Evolutionary conservation across 148 eudicot species (phyloP).

Genomic region (Camellia japonica): DNA sequence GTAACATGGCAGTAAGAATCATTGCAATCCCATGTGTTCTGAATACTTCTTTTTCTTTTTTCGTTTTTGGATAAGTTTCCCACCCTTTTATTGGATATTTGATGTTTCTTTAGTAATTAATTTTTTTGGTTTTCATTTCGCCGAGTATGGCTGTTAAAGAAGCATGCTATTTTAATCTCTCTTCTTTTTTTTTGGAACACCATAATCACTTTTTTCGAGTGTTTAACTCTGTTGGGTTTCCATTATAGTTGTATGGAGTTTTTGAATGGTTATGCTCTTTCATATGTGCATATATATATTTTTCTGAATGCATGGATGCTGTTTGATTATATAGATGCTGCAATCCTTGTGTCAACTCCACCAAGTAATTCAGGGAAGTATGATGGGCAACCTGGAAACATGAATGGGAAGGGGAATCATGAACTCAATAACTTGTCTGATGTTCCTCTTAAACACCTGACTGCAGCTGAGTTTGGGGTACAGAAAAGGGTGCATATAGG

Average conservation of each 20-base stretch:
- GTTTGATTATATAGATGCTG: slow-evolving; percentile 12
- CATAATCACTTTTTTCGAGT: background rate
- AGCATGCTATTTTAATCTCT: background rate
- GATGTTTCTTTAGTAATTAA: no score
- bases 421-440: background rate
- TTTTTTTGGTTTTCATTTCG: no score
- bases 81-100: no score
- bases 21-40: no score
- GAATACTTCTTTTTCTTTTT: no score
- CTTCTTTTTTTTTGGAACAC: background rate
- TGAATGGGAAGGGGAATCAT: slow-evolving; percentile 13
- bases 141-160: background rate
- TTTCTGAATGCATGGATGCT: background rate
- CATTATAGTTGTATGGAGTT: background rate
- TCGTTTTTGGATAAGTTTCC: no score
- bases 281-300: no score
- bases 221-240: background rate
- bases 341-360: slow-evolving; percentile 5
- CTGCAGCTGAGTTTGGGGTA: background rate
- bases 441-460: background rate
- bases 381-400: slow-evolving; percentile 4
- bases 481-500: slow-evolving; percentile 6
- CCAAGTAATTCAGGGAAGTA: slow-evolving; percentile 4
- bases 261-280: background rate
- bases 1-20: no score